Evolutionary conservation across 192 early-diverging fungal species (phyloP), one percentile per base, ranked within the genome.

Genomic region (Dissophora ornata): DNA sequence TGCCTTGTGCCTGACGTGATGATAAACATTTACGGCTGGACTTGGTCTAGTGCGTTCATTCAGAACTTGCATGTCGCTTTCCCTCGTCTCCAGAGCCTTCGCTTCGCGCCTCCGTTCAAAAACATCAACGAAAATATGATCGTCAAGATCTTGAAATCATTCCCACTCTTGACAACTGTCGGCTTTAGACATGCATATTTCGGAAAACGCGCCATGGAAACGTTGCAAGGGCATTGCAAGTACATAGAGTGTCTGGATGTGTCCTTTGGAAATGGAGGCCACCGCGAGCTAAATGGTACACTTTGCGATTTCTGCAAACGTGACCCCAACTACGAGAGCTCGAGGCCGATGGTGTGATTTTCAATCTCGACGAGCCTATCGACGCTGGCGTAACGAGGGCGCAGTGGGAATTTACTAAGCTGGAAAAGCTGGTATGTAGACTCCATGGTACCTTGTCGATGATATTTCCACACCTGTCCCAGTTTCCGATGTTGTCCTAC

Each of bases 1-100:
- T 67, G 67, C 47, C 51, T 75, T 1, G 45, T 61, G 10, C 71
- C 62, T 5, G 57, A 75, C 33, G 63, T 66, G 63, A 75, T 75
- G 71, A 67, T 75, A 40, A 75, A 67, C 34, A 75, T 67, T n/a
- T 75, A 75, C 16, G 58, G 65, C 13, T 77, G 73, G 73, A 57
- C 46, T 1, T 77, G 73, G 73, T 50, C 73, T 9, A 16, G 30
- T 6, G n/a, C 42, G 5, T 77, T 77, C 34, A 67, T 67, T 9
- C 63, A 50, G 22, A 62, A 57, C 11, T 51, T 77, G 15, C 26
- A 34, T 21, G 34, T 24, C 30, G 36, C 51, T 2, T 67, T 56
- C 26, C 73, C 73, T 1, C 64, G 62, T n/a, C 46, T 67, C 1
- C 41, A 49, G 10, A 41, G 47, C 53, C 41, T 77, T 4, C 57